Evolutionary conservation across 345 rosid species (phyloP), one percentile per base, ranked within the genome.

Genomic region (Microthlaspi erraticum): DNA sequence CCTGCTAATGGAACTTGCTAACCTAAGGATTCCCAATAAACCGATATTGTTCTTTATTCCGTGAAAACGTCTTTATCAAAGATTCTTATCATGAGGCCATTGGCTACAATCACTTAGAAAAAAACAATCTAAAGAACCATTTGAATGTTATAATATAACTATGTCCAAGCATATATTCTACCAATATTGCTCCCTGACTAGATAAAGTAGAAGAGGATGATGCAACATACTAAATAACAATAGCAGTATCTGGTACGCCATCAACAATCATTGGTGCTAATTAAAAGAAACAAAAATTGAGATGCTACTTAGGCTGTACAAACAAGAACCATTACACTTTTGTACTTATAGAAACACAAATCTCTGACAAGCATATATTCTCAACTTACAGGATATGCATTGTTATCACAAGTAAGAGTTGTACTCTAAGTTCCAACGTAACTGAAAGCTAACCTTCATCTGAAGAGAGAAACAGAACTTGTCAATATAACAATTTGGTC

Each of bases 401-500:
- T 5, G 0, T 54, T 61, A 43, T 38, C 70, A 18, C 70, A 60
- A 58, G 38, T 66, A 52, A 62, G 64, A 33, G 55, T 5, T 20
- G 16, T 68, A 23, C 14, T 45, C 38, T 18, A 45, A 46, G 60
- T 54, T 68, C 14, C 73, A 48, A 62, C 54, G 69, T 54, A 49
- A 56, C 0, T 37, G 74, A 75, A 75, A 68, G 54, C 75, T 69
- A 69, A 62, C 79, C 75, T 75, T 52, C 23, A 48, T 65, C n/a
- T 65, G 53, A 39, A 0, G 63, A 68, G 7, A 52, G 0, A 72
- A 5, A 62, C 29, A 13, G 13, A 16, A 66, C 16, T 32, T 2
- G 26, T 86, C 76, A 89, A 58, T 81, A 82, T 7, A 93, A 64
- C 77, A 90, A 64, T 76, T 62, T 85, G 8, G 83, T 82, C 93